phyloP scores from a whole-genome alignment of 129 eudicot genomes.

The Cynara cardunculus region DNA sequence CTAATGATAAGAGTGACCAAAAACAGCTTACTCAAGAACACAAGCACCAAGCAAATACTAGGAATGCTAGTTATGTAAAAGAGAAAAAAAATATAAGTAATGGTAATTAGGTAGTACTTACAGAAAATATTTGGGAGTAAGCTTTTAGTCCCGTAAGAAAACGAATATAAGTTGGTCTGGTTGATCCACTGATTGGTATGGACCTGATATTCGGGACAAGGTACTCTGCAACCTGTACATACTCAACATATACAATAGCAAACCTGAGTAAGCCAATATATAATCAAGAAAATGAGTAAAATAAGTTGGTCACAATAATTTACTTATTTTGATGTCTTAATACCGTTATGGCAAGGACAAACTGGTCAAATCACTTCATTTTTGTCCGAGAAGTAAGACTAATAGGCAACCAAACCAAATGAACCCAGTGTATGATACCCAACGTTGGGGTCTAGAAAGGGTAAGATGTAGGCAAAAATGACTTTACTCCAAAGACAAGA shows the following conservation, averaged over 20 bases:
- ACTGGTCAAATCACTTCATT: constrained; percentile 4
- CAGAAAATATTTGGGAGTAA: constrained; percentile 93
- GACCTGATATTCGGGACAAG: constrained; percentile 82
- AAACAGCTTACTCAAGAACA: background rate
- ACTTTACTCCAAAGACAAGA: background rate
- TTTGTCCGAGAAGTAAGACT: background rate
- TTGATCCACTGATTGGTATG: constrained; percentile 68
- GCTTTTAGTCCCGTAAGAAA: constrained; percentile 96
- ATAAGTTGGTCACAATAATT: background rate
- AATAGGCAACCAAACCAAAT: background rate
- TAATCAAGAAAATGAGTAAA: background rate
- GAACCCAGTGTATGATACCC: background rate
- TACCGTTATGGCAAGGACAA: constrained; percentile 3
- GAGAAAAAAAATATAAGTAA: background rate
- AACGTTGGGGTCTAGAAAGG: background rate
- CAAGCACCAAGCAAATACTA: background rate
- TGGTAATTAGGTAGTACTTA: constrained; percentile 18
- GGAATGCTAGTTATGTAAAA: background rate
- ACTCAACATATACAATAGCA: constrained; percentile 9
- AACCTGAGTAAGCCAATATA: background rate
- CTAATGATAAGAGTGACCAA: background rate
- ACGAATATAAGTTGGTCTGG: constrained; percentile 90
- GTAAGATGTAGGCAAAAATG: background rate
- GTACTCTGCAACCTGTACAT: constrained; percentile 81
- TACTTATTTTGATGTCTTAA: background rate